Evolutionary conservation across 164 flowering plant species (phyloP), one percentile per base, ranked within the genome.

Genomic region (Sextonia rubra): DNA sequence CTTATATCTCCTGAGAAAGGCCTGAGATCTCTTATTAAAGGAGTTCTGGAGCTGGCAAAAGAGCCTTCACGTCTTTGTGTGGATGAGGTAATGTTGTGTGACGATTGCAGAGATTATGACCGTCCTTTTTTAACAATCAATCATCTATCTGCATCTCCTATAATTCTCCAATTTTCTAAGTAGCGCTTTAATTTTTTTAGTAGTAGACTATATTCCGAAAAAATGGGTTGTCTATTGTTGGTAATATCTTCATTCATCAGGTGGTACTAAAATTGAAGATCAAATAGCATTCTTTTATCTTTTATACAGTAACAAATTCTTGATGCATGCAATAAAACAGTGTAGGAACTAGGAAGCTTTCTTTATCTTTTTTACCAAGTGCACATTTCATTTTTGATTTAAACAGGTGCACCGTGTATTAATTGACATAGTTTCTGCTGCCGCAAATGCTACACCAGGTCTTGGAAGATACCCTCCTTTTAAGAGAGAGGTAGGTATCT

Each of bases 1-100:
- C 98, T 96, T 72, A 96, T 96, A 74, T 96, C 99, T 76, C 99
- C 99, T 4, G 99, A 96, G 79, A 96, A 96, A 77, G 98, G 99
- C 52, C 78, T 96, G 66, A 86, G 99, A 73, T 96, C 99, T 64
- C 81, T 96, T 69, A 92, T 96, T 73, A 96, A 93, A 77, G 83
- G 79, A 70, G 98, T 96, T 37, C 82, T 96, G 48, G 99, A 93
- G 83, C 79, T 96, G 71, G 99, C 99, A 25, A 96, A 96, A 75
- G 99, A 96, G 75, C 97, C 99, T 66, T 90, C 98, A 77, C 89
- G 90, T 62, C 90, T 92, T 61, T 96, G 98, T 80, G 99, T 96
- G 69, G 99, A 96, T 76, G 99, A 96, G 98, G 98, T 92, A 84
- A 79, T 23, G 25, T 25, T 17, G 25, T n/a, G 17, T 8, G 37